These are phyloP conservation scores for Glaciozyma antarctica DNA, from an alignment of 768 basidiomycete genomes.

Conservation along the genomic window DNA sequence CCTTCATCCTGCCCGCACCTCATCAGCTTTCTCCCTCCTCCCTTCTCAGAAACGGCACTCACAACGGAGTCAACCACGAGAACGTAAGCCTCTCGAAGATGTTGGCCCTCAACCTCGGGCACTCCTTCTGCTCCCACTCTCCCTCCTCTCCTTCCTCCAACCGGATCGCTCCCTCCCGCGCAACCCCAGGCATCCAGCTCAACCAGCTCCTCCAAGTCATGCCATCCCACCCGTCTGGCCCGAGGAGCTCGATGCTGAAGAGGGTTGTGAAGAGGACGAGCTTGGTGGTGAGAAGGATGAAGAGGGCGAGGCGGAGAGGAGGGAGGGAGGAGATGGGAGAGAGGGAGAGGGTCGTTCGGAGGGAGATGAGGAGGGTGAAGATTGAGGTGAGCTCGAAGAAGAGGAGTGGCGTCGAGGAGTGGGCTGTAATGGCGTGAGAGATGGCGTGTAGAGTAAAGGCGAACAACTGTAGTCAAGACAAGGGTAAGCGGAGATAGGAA, in stretches of 20 bases:
- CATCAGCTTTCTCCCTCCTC: constrained; percentile 46
- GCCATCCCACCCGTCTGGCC: constrained; percentile 47
- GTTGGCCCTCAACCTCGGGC: constrained; percentile 33
- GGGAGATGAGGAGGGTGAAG: constrained; percentile 48
- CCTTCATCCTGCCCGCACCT: constrained; percentile 36
- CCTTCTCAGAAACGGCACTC: constrained; percentile 9
- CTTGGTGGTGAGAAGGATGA: constrained; percentile 40
- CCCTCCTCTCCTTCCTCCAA: constrained; percentile 3
- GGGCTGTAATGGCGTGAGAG: constrained; percentile 25
- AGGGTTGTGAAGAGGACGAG: constrained; percentile 46
- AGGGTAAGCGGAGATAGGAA: background rate
- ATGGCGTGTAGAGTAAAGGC: constrained; percentile 20
- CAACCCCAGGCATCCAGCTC: constrained; percentile 27
- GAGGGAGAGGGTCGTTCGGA: constrained; percentile 48
- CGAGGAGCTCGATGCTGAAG: constrained; percentile 59
- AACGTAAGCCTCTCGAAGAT: constrained; percentile 50
- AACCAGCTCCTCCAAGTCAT: constrained; percentile 34
- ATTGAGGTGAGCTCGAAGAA: constrained; percentile 73
- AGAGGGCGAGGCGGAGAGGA: constrained; percentile 27
- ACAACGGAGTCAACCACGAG: constrained; percentile 74
- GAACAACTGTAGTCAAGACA: constrained; percentile 8
- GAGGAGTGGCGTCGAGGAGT: constrained; percentile 49
- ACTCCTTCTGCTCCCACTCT: constrained; percentile 23
- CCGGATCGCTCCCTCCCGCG: constrained; percentile 11
- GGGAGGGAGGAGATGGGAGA: constrained; percentile 33